Evolutionary conservation across 139 green algal genomes (phyloP), one percentile per base, ranked within the genome.

Genomic region (Chlorella sp.): DNA sequence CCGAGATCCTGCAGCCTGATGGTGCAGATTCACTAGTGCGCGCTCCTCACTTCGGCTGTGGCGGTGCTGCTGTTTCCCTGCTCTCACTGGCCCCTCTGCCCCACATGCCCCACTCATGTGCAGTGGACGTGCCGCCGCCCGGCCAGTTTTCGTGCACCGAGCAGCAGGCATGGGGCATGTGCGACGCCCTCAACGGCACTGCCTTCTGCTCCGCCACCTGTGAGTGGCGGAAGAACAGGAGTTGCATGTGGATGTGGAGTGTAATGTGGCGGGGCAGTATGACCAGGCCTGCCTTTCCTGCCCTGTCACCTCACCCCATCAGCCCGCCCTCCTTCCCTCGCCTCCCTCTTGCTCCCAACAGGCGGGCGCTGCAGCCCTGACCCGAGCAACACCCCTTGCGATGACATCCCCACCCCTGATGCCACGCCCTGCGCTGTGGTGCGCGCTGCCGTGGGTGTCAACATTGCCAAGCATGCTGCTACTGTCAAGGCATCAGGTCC

Each of bases 91-190:
- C 41, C n/a, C n/a, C 51, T 63, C 26, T 39, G 18, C 17, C 12
- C 15, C 71, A 34, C 4, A 21, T 21, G 6, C 51, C 23, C 39
- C 30, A 7, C 56, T 26, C 51, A n/a, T 38, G 28, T 83, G 67
- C 76, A 74, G 74, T 21, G 13, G 78, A 88, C 62, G 57, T 80
- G 7, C 28, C 69, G 3, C 75, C 85, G 0, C 85, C 85, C 17
- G 80, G 80, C 47, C 30, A 13, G 5, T 88, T 86, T 71, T 85
- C 60, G 2, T 90, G 87, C 79, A 17, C 21, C 11, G 70, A 90
- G 70, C 83, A 87, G 72, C 32, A 85, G 63, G 64, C 12, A 4
- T 88, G 74, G 78, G 83, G 87, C 78, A 51, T 55, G 36, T 81
- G 70, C 38, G 25, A 20, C n/a, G 69, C 56, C 0, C 36, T 86